phyloP scores from a whole-genome alignment of 2,329 filamentous ascomycete species.

The Xylariomycetidae sp. region DNA sequence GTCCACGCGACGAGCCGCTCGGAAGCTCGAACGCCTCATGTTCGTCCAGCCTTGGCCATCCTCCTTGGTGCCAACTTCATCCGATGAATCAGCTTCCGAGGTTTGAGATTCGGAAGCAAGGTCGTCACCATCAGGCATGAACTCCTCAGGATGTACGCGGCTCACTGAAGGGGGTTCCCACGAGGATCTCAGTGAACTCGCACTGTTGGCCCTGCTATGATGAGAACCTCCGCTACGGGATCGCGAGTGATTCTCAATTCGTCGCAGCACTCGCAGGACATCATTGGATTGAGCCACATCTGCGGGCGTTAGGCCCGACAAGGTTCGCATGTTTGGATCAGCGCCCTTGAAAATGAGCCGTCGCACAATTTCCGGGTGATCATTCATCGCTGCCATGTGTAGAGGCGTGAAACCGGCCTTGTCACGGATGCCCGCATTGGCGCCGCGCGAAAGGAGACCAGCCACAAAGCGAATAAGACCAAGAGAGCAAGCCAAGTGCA shows the following conservation, averaged over 20 bases:
- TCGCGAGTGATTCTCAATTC: constrained; percentile 56
- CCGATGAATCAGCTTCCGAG: constrained; percentile 28
- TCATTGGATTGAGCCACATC: constrained; percentile 65
- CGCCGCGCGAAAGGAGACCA: constrained; percentile 71
- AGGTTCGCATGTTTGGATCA: constrained; percentile 64
- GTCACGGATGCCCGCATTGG: constrained; percentile 69
- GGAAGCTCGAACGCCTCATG: constrained; percentile 29
- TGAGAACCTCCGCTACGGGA: constrained; percentile 62
- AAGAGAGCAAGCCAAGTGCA: constrained; percentile 73
- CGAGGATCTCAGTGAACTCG: constrained; percentile 60
- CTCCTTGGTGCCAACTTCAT: constrained; percentile 36
- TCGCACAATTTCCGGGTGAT: constrained; percentile 70
- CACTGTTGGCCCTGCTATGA: constrained; percentile 61
- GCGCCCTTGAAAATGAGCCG: constrained; percentile 70
- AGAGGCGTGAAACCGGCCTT: constrained; percentile 77
- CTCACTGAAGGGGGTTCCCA: constrained; percentile 52
- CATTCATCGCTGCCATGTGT: constrained; percentile 75
- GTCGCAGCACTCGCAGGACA: constrained; percentile 59
- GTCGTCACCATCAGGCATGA: constrained; percentile 37
- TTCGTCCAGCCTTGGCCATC: constrained; percentile 35
- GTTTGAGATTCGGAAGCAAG: constrained; percentile 32
- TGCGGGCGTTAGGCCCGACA: constrained; percentile 65
- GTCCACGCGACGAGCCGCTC: constrained; percentile 14
- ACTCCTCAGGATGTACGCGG: constrained; percentile 26
- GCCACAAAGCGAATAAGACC: constrained; percentile 73